Evolutionary conservation across 305 asterid genomes (phyloP).

Genomic region (Fraxinus xanthoxyloides): DNA sequence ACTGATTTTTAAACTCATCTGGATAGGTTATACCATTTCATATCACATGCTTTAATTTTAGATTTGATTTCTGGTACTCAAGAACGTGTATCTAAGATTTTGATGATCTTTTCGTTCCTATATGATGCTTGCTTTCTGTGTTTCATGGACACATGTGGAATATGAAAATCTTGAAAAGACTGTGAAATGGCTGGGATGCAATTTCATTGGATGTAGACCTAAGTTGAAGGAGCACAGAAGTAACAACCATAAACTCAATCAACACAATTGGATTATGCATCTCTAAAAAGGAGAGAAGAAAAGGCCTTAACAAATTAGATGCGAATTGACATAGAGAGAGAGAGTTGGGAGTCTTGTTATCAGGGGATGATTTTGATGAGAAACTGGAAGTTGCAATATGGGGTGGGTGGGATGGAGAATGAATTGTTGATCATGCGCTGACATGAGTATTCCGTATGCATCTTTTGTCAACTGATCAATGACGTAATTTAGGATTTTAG

Average conservation of each 20-base stretch:
- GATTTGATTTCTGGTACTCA: background rate
- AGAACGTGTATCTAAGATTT: background rate
- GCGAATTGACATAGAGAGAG: background rate
- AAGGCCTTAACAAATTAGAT: background rate
- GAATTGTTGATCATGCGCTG: background rate
- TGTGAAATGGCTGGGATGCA: constrained; percentile 2
- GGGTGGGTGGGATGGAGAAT: background rate
- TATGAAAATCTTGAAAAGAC: background rate
- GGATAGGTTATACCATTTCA: background rate
- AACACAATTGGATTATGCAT: background rate
- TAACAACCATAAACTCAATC: background rate
- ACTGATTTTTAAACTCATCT: background rate
- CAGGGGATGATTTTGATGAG: background rate
- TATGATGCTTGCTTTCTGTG: constrained; percentile 17
- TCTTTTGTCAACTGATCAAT: background rate
- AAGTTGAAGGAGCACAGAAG: constrained; percentile 10
- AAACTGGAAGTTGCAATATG: background rate
- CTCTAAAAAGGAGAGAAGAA: background rate
- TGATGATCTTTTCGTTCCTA: background rate
- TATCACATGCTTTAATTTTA: background rate
- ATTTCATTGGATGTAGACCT: background rate
- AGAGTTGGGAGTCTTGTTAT: background rate
- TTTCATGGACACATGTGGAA: background rate
- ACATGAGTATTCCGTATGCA: background rate
- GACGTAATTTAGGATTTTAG: background rate